Evolutionary conservation across 495 filamentous ascomycete genomes (phyloP), one percentile per base, ranked within the genome.

Genomic region (Hyaloscypha hepaticicola): DNA sequence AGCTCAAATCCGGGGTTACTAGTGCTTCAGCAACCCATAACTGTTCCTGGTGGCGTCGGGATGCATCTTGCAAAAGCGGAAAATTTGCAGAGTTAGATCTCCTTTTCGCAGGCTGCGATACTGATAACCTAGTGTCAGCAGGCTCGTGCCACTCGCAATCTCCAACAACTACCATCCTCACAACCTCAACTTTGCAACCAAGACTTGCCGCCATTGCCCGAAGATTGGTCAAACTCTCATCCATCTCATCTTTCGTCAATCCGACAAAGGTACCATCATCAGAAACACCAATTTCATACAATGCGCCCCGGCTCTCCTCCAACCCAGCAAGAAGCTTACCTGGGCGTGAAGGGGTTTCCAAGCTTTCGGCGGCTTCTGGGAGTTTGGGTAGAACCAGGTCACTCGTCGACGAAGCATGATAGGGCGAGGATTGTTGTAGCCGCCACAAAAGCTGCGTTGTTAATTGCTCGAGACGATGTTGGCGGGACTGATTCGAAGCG

Each of bases 381-480:
- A 96, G 78, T 58, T 85, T 78, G 0, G 92, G 92, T 11, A 95
- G 72, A 14, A 93, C 87, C 21, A 93, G 80, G 59, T 86, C 83
- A 19, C 79, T 83, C 2, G 86, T 85, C n/a, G 87, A 87, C 2
- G 90, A 87, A 2, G 86, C 85, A 77, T 96, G 94, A 75, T 95
- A 89, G 5, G 92, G 92, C 21, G 90, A 96, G 4, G 93, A 96
- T 76, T 98, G 95, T 76, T 97, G 93, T 56, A 99, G 77, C 49
- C 95, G 85, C 95, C 95, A 99, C 26, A 98, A 77, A 25, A 99
- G 79, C 77, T 99, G 95, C 0, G 95, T 99, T 0, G 94, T 98
- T 65, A 99, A 77, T 67, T 96, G 91, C 65, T 96, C 88, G 19
- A 97, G 80, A 31, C 95, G 83, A 66, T 92, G 87, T 75, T 96